Conservation (phyloP, 73 alveolate species). For the Tetrahymena malaccensis region DNA sequence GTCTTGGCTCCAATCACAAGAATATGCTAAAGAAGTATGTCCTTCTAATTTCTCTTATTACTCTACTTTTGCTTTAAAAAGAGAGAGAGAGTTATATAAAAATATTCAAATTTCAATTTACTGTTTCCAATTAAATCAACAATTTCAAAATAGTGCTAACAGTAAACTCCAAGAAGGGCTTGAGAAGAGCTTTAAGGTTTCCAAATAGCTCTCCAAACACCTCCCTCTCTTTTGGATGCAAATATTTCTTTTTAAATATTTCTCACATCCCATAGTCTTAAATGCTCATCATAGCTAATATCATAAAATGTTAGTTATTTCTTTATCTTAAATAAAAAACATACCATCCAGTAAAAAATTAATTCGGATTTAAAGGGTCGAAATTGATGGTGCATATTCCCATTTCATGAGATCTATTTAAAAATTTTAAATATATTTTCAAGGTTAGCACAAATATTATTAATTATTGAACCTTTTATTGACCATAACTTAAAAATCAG, state of each 20-base stretch:
- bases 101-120: not conserved
- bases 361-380: not conserved
- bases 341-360: not conserved
- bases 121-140: not conserved
- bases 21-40: not conserved
- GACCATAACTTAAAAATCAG: not conserved
- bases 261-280: not conserved
- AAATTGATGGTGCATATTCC: not conserved
- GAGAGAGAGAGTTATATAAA: not conserved
- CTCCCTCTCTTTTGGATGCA: not conserved
- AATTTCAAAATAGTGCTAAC: not conserved
- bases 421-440: not conserved
- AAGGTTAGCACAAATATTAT: not conserved
- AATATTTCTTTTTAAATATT: not conserved
- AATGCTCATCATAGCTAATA: not conserved
- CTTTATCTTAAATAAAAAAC: not conserved
- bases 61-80: not conserved
- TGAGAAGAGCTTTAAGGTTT: not conserved
- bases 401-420: not conserved
- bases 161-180: not conserved
- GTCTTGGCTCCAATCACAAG: not conserved
- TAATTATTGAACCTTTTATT: not conserved
- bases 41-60: not conserved
- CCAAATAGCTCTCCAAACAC: not conserved
- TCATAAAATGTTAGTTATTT: not conserved